A percentile compares a stretch with the other conserved stretches of the same genome.
These are phyloP conservation scores for Cercophora newfieldiana DNA, from an alignment of 495 filamentous ascomycete genomes.

Conservation along the genomic window DNA sequence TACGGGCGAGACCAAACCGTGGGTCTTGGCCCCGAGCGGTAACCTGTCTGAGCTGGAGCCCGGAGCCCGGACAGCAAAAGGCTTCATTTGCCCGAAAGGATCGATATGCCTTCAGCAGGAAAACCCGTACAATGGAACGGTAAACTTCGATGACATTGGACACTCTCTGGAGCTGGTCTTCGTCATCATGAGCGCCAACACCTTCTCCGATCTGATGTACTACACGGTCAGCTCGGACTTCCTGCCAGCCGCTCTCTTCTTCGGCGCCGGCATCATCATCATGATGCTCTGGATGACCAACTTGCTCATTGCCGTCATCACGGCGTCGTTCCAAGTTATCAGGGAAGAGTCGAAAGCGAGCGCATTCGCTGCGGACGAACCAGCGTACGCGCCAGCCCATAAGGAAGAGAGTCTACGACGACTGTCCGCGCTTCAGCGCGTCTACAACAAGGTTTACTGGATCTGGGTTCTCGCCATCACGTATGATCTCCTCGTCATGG, in stretches of 20 bases:
- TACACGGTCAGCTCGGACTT: conserved; percentile 90
- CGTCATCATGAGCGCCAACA: conserved; percentile 97
- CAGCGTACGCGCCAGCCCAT: conserved; percentile 34
- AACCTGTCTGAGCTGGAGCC: conserved; percentile 24
- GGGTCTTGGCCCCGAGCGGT: conserved; percentile 49
- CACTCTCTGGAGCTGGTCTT: conserved; percentile 95
- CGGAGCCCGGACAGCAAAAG: conserved; percentile 63
- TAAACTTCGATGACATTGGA: conserved; percentile 93
- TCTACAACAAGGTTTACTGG: conserved; percentile 71
- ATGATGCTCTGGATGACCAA: conserved; percentile 97
- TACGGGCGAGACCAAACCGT: conserved; percentile 62
- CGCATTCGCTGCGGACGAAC: conserved; percentile 80
- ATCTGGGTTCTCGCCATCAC: conserved; percentile 82
- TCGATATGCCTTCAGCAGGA: conserved; percentile 77
- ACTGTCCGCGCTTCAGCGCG: conserved; percentile 59
- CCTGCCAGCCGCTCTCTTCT: conserved; percentile 79
- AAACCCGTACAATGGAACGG: conserved; percentile 82
- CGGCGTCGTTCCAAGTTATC: conserved; percentile 97
- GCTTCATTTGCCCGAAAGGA: conserved; percentile 83
- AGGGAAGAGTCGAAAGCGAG: conserved; percentile 92
- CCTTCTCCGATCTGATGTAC: conserved; percentile 92
- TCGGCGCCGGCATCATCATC: conserved; percentile 83
- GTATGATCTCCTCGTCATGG: conserved; percentile 72
- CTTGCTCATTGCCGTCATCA: conserved; percentile 96
- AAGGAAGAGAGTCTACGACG: conserved; percentile 50